A percentile compares a stretch with the other conserved stretches of the same genome.
phyloP scores from a whole-genome alignment of 371 early-diverging fungal species.

The Batrachochytrium dendrobatidis region DNA sequence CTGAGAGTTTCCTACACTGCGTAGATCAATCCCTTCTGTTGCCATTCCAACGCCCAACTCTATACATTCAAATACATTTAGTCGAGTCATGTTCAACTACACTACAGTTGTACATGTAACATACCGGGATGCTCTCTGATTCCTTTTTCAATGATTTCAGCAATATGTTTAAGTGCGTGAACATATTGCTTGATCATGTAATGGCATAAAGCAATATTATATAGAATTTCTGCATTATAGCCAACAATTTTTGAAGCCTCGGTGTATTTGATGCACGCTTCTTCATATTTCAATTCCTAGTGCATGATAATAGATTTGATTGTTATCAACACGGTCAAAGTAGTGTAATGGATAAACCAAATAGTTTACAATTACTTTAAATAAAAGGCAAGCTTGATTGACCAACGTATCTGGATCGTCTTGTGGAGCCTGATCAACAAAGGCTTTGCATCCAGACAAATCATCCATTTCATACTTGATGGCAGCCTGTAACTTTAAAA shows the following conservation, averaged over 20 bases:
- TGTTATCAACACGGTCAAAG: too few species aligned
- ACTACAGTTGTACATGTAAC: not conserved
- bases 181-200: conserved; percentile 43
- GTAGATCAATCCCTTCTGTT: conserved; percentile 45
- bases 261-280: conserved; percentile 34
- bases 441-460: conserved; percentile 31
- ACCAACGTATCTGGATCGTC: conserved; percentile 42
- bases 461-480: conserved; percentile 48
- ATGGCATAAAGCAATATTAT: conserved; percentile 44
- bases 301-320: not conserved
- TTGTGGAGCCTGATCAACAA: conserved; percentile 34
- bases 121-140: conserved; percentile 49
- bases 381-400: conserved; percentile 43
- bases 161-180: conserved; percentile 41
- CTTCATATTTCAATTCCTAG: conserved; percentile 44
- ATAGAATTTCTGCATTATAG: conserved; percentile 39
- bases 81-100: not conserved
- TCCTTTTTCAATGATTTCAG: conserved; percentile 47
- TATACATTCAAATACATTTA: conserved; percentile 3
- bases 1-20: conserved; percentile 47
- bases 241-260: conserved; percentile 40
- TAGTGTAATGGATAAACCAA: too few species aligned
- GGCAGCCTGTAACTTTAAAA: conserved; percentile 44
- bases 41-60: conserved; percentile 49
- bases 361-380: too few species aligned